A percentile compares a stretch with the other conserved stretches of the same genome.
Conservation (phyloP, 2,329 filamentous ascomycete genomes). For the Pseudogymnoascus sp. region DNA sequence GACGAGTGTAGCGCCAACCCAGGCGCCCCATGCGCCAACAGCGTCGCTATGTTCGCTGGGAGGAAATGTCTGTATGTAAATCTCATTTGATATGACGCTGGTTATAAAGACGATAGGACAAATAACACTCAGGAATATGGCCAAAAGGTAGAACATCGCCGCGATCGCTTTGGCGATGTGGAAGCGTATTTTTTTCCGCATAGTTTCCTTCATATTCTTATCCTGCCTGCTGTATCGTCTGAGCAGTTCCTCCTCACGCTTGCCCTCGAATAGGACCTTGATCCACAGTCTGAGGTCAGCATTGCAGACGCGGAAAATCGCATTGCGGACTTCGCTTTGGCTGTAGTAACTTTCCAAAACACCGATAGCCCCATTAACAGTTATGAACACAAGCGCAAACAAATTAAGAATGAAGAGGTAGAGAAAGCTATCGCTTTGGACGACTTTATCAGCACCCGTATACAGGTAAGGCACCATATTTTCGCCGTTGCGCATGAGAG, state of each 20-base stretch:
- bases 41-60: conserved; percentile 16
- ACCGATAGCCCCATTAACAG: conserved; percentile 13
- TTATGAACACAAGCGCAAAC: conserved; percentile 12
- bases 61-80: conserved; percentile 11
- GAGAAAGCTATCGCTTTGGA: not conserved
- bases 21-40: conserved; percentile 16
- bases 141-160: conserved; percentile 11
- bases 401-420: not conserved
- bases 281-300: conserved; percentile 13
- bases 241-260: conserved; percentile 8
- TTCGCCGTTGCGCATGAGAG: conserved; percentile 11
- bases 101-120: conserved; percentile 14
- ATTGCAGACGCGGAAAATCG: conserved; percentile 14
- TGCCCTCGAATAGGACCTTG: conserved; percentile 14
- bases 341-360: conserved; percentile 13
- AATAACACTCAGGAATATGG: conserved; percentile 4
- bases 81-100: conserved; percentile 11
- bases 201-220: not conserved
- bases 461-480: conserved; percentile 14
- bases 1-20: conserved; percentile 16
- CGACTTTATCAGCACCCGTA: not conserved
- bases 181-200: conserved; percentile 14
- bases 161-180: conserved; percentile 14
- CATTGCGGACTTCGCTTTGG: conserved; percentile 15
- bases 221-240: not conserved